Evolutionary conservation across 2,329 filamentous ascomycete genomes (phyloP), one percentile per base, ranked within the genome.

Genomic region (Metarhizium sp.): DNA sequence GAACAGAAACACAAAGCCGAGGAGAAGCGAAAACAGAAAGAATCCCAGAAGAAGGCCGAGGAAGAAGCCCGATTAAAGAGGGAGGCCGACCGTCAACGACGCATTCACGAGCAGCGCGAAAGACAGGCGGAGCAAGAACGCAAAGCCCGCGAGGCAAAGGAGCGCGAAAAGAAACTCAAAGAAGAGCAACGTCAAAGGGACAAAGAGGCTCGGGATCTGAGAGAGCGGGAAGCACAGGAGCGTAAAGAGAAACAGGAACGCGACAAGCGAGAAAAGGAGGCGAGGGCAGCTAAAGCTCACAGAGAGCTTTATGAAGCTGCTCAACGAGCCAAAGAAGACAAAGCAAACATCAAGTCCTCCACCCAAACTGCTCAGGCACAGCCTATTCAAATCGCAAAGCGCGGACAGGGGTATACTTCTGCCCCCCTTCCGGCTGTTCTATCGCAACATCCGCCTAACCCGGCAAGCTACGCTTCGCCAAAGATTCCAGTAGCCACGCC

Each of bases 1-100:
- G 91, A 97, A 71, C 86, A 90, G 66, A 85, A 84, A 62, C 79
- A 80, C 61, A 94, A 86, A 72, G 86, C 86, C 47, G 94, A 99
- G 66, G 92, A 97, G 73, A 92, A 92, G 70, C 84, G 90, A 50
- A 90, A 85, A 75, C 95, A 95, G 74, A 90, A 87, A 64, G 94
- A 99, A 66, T 88, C 89, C 3, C 90, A 95, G 70, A 90, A 86
- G 69, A 95, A 89, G 70, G 88, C 88, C 32, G 90, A 90, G 60
- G 94, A 97, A 65, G 92, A 96, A 64, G 92, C 96, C 63, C 86
- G 86, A 52, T 75, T 86, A 56, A 82, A 85, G 55, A 96, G 91
- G 69, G 92, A 97, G 67, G 86, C 87, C 4, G 92, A 97, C 64
- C 88, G 87, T 66, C 82, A 86, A 67, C 86, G 85, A 59, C 84